A percentile compares a stretch with the other conserved stretches of the same genome.
Evolutionary conservation across 208 protist species (phyloP).

Genomic region (Polymyxa betae): DNA sequence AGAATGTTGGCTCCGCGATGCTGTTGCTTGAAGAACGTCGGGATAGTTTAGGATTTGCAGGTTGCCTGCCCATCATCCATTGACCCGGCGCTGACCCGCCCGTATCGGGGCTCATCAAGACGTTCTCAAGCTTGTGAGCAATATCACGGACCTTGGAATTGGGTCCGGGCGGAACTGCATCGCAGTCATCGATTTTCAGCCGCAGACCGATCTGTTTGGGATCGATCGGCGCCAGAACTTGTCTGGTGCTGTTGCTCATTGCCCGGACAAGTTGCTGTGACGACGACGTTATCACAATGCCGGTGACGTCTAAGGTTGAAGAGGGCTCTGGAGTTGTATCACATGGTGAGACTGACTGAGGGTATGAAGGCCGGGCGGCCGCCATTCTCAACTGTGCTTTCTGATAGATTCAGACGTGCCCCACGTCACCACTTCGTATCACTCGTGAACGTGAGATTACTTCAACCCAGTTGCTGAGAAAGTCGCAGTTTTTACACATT

Average conservation of each 20-base stretch:
- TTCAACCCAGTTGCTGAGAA: too few relatives aligned
- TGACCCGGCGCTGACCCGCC: background rate
- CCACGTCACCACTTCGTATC: too few relatives aligned
- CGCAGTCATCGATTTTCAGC: background rate
- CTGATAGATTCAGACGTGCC: too few relatives aligned
- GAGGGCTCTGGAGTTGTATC: too few relatives aligned
- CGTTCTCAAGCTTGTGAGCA: slow-evolving; percentile 16
- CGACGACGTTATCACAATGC: background rate
- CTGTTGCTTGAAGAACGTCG: background rate
- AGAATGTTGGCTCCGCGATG: background rate
- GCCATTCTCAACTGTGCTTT: too few relatives aligned
- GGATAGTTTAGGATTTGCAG: background rate
- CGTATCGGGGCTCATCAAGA: background rate
- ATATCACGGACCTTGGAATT: slow-evolving; percentile 20
- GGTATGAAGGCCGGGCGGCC: too few relatives aligned
- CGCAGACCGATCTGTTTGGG: background rate
- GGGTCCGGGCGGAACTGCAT: too few relatives aligned
- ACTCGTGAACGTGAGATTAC: too few relatives aligned
- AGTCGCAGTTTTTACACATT: too few relatives aligned
- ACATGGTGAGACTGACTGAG: too few relatives aligned
- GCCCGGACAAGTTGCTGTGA: background rate
- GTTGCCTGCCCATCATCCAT: slow-evolving; percentile 25
- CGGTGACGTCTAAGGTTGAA: background rate
- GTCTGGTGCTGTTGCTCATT: background rate
- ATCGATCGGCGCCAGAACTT: background rate